phyloP scores from a whole-genome alignment of 2,329 filamentous ascomycete genomes.

The Aspergillus sp. region DNA sequence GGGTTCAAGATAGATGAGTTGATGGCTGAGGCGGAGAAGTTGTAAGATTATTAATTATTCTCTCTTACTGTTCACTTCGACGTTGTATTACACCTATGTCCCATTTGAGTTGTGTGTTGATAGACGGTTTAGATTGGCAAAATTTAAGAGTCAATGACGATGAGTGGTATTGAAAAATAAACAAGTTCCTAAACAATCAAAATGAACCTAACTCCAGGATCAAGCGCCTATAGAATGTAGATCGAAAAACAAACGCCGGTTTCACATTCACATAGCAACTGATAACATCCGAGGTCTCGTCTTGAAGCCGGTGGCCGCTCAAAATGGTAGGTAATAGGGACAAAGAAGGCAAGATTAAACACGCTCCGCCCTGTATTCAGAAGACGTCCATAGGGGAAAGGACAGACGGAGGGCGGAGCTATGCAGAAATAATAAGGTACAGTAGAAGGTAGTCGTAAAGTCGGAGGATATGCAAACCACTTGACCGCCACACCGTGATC shows the following conservation, averaged over 20 bases:
- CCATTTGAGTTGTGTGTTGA: background rate
- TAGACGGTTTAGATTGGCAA: background rate
- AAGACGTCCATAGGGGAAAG: background rate
- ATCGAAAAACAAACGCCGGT: slow-evolving; percentile 4
- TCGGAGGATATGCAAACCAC: background rate
- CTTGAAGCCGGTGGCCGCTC: background rate
- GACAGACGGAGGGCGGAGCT: background rate
- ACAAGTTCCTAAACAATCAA: background rate
- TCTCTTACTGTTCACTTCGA: background rate
- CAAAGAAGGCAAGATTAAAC: slow-evolving; percentile 1
- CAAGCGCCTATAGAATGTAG: slow-evolving; percentile 8
- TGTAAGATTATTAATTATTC: slow-evolving; percentile 46
- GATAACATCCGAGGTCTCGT: slow-evolving; percentile 11
- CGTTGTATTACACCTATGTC: slow-evolving; percentile 2
- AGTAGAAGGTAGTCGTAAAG: background rate
- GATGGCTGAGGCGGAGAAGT: slow-evolving; percentile 85
- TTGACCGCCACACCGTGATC: background rate
- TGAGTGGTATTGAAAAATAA: background rate
- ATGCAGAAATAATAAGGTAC: background rate
- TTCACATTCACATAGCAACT: slow-evolving; percentile 7
- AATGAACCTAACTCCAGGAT: background rate
- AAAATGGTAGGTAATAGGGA: background rate
- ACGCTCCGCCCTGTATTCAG: background rate
- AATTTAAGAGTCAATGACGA: background rate
- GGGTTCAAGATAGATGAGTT: slow-evolving; percentile 83